These are phyloP conservation scores for Linnemannia elongata DNA, from an alignment of 192 early-diverging fungal species.

Conservation along the genomic window DNA sequence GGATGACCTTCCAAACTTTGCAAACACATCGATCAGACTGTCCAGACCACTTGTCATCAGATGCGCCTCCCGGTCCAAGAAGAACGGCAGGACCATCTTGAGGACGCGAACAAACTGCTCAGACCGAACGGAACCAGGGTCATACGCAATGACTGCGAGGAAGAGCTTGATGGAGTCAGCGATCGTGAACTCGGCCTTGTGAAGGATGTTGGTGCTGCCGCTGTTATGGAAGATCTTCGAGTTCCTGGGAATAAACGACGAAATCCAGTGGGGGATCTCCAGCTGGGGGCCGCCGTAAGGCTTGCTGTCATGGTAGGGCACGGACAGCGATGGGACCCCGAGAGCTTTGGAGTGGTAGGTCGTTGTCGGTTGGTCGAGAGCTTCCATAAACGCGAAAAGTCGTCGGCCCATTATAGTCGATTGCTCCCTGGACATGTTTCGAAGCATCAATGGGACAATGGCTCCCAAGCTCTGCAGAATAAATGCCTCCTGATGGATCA, in stretches of 20 bases:
- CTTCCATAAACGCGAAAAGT: conserved; percentile 62
- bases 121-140: conserved; percentile 66
- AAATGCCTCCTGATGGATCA: conserved; percentile 70
- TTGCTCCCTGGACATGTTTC: conserved; percentile 44
- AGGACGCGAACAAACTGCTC: conserved; percentile 70
- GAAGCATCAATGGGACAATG: conserved; percentile 64
- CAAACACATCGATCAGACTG: conserved; percentile 65
- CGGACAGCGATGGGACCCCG: conserved; percentile 41
- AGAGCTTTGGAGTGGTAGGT: conserved; percentile 37
- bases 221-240: conserved; percentile 50
- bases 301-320: conserved; percentile 31
- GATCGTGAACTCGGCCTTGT: conserved; percentile 58
- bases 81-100: conserved; percentile 51
- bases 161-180: conserved; percentile 69
- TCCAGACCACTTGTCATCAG: conserved; percentile 59
- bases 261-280: conserved; percentile 48
- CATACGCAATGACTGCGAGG: conserved; percentile 70
- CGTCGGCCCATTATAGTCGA: conserved; percentile 59
- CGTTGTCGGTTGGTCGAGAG: conserved; percentile 51
- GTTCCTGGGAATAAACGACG: conserved; percentile 46
- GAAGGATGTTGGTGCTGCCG: conserved; percentile 12
- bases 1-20: conserved; percentile 62
- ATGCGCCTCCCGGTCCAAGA: conserved; percentile 44
- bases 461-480: conserved; percentile 68
- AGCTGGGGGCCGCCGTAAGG: conserved; percentile 45